phyloP scores from a whole-genome alignment of 306 rosid genomes.

The Boehmeria nivea region DNA sequence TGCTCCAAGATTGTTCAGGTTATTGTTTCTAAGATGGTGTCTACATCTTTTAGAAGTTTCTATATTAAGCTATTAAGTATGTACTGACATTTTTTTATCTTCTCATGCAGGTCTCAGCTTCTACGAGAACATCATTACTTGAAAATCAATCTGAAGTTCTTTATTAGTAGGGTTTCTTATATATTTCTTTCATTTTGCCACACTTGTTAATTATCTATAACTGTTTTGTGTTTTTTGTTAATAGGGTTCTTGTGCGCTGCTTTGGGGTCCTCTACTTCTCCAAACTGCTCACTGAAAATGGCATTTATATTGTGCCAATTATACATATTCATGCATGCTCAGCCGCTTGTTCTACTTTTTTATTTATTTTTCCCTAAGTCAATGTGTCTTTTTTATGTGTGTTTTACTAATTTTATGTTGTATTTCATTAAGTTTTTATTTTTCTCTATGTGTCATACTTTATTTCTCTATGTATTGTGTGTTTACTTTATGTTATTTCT shows the following conservation, averaged over 20 bases:
- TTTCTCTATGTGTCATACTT: too few species aligned
- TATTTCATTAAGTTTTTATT: too few species aligned
- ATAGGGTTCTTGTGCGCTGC: constrained; percentile 79
- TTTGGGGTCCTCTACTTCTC: constrained; percentile 86
- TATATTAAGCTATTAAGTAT: too few species aligned
- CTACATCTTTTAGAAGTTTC: background rate
- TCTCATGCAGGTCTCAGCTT: constrained; percentile 57
- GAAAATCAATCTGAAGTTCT: constrained; percentile 81
- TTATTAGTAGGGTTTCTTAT: constrained; percentile 62
- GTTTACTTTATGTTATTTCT: too few species aligned
- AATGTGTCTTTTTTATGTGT: too few species aligned
- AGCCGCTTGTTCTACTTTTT: constrained; percentile 1
- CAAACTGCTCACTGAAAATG: constrained; percentile 91
- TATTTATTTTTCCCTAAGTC: too few species aligned
- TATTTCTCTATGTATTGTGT: too few species aligned
- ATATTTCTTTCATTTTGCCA: constrained; percentile 7
- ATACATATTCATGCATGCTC: background rate
- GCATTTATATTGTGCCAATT: constrained; percentile 90
- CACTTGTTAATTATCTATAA: constrained; percentile 15
- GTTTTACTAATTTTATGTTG: too few species aligned
- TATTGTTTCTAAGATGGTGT: constrained; percentile 11
- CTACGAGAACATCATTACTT: constrained; percentile 74
- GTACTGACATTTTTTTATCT: background rate
- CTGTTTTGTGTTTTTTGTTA: constrained; percentile 12
- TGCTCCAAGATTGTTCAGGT: constrained; percentile 99